phyloP scores from a whole-genome alignment of 345 rosid species.

The Arabis alpina region DNA sequence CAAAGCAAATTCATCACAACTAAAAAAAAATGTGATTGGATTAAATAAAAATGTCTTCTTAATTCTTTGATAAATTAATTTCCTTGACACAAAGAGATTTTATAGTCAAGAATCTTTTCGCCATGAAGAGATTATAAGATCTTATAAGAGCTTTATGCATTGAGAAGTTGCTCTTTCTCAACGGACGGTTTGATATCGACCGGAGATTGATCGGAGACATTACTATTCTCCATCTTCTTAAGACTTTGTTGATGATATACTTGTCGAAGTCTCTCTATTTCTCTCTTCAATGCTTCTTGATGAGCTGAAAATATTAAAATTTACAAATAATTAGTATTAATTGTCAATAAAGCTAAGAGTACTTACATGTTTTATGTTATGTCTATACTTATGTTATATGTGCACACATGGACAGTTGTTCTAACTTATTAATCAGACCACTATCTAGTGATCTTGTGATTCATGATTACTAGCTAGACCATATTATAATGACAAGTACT shows the following conservation, averaged over 20 bases:
- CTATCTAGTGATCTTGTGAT: slow-evolving; percentile 18
- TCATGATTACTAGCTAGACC: slow-evolving; percentile 17
- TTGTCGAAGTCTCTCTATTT: slow-evolving; percentile 86
- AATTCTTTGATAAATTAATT: slow-evolving; percentile 27
- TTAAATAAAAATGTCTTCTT: slow-evolving; percentile 29
- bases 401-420: slow-evolving; percentile 45
- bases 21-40: slow-evolving; percentile 34
- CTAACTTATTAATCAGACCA: slow-evolving; percentile 13
- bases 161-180: slow-evolving; percentile 45
- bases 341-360: not conserved
- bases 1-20: slow-evolving; percentile 45
- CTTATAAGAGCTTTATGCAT: slow-evolving; percentile 31
- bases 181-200: slow-evolving; percentile 43
- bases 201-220: slow-evolving; percentile 40
- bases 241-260: slow-evolving; percentile 68
- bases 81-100: slow-evolving; percentile 43
- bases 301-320: slow-evolving; percentile 59
- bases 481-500: not conserved
- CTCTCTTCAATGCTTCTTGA: slow-evolving; percentile 89
- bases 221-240: slow-evolving; percentile 51
- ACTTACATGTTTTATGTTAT: slow-evolving; percentile 21
- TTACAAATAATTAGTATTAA: not conserved
- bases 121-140: slow-evolving; percentile 26
- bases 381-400: slow-evolving; percentile 17
- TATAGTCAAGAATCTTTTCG: slow-evolving; percentile 32